Percentiles rank a stretch among this genome's conserved stretches.
phyloP scores from a whole-genome alignment of 2,329 filamentous ascomycete species.

The Arachnopeziza araneosa region DNA sequence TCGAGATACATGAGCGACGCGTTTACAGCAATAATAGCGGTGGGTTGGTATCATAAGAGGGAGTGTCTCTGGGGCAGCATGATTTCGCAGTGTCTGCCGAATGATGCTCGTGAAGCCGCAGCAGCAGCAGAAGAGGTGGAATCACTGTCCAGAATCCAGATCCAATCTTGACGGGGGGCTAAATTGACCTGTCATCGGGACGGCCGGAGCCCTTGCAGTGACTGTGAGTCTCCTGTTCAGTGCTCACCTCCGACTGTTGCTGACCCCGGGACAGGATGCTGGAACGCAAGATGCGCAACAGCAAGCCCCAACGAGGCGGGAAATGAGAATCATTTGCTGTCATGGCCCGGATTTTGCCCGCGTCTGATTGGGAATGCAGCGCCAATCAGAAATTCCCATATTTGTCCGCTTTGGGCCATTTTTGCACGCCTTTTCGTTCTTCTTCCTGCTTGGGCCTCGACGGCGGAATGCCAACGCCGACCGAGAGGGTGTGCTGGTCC shows the following conservation, averaged over 20 bases:
- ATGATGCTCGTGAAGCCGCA: too few relatives aligned
- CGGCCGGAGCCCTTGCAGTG: not conserved
- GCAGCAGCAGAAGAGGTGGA: too few relatives aligned
- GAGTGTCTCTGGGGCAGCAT: too few relatives aligned
- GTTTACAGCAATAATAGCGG: not conserved
- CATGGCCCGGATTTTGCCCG: not conserved
- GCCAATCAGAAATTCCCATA: not conserved
- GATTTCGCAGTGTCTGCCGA: too few relatives aligned
- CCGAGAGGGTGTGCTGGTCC: not conserved
- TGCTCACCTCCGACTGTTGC: not conserved
- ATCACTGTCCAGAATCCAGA: too few relatives aligned
- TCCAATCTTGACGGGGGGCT: not conserved
- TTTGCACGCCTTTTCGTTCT: not conserved
- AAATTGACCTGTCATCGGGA: not conserved
- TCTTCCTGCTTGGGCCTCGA: not conserved
- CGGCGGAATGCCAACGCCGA: not conserved
- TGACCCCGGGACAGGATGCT: not conserved
- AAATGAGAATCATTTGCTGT: not conserved
- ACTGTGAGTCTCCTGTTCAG: too few relatives aligned
- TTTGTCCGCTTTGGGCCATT: not conserved
- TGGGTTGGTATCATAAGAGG: not conserved
- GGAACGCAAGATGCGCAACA: not conserved
- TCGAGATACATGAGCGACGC: not conserved
- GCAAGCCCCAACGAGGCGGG: not conserved
- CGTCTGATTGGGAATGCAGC: not conserved